These are phyloP conservation scores for Trypanosoma cruzi DNA, from an alignment of 208 protist species.

Conservation along the genomic window DNA sequence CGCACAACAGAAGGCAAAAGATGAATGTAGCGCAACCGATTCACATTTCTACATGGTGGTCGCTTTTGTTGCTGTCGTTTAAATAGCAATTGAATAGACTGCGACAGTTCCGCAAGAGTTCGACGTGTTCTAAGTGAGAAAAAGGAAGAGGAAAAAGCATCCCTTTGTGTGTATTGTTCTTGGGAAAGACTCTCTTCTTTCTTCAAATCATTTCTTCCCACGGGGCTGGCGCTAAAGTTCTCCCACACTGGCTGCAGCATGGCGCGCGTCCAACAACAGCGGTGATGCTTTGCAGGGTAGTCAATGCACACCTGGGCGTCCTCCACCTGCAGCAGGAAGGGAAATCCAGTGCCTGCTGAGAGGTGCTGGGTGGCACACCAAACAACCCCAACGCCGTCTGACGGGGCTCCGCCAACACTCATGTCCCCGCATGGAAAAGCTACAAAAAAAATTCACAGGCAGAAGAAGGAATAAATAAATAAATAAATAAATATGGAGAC, in stretches of 20 bases:
- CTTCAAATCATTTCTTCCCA: background rate
- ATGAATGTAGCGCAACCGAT: constrained; percentile 41
- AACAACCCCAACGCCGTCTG: background rate
- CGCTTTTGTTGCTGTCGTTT: constrained; percentile 27
- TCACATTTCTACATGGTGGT: constrained; percentile 24
- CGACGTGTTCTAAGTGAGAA: background rate
- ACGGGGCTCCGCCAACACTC: background rate
- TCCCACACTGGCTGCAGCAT: constrained; percentile 42
- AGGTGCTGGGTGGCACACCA: constrained; percentile 21
- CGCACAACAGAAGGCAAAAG: constrained; percentile 42
- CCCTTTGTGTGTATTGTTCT: background rate
- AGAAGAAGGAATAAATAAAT: background rate
- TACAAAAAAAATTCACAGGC: background rate
- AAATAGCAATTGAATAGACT: constrained; percentile 7
- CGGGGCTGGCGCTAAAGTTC: background rate
- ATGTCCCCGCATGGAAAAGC: constrained; percentile 1
- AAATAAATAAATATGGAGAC: background rate
- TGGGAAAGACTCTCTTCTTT: background rate
- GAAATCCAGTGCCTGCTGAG: constrained; percentile 15
- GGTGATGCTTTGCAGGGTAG: constrained; percentile 33
- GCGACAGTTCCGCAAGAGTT: constrained; percentile 5
- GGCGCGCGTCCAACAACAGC: constrained; percentile 64
- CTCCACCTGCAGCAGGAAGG: constrained; percentile 12
- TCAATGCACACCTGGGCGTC: constrained; percentile 27
- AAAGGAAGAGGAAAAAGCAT: background rate